A percentile compares a stretch with the other conserved stretches of the same genome.
These are phyloP conservation scores for Schwanniomyces sp. DNA, from an alignment of 805 yeast species.

Conservation along the genomic window DNA sequence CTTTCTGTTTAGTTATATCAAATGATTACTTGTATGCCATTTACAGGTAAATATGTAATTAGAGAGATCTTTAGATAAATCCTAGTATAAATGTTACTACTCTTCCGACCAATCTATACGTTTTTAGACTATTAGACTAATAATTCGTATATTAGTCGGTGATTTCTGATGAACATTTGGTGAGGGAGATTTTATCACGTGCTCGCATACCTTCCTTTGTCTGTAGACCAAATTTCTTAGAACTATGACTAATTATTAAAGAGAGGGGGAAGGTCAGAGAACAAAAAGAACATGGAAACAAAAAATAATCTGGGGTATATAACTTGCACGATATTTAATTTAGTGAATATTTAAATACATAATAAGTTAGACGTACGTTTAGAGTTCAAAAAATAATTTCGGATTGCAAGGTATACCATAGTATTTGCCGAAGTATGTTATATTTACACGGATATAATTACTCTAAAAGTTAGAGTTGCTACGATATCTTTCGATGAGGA, in stretches of 20 bases:
- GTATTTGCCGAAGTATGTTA: too few relatives aligned
- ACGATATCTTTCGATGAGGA: too few relatives aligned
- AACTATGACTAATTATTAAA: background rate
- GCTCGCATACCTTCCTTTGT: background rate
- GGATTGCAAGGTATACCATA: too few relatives aligned
- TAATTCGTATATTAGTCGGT: background rate
- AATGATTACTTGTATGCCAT: background rate
- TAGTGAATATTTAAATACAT: too few relatives aligned
- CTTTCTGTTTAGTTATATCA: background rate
- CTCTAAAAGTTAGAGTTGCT: too few relatives aligned
- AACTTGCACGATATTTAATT: background rate
- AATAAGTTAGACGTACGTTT: too few relatives aligned
- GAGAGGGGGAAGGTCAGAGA: background rate
- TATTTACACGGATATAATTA: too few relatives aligned
- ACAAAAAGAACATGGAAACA: background rate
- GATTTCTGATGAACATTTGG: background rate
- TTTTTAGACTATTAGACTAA: background rate
- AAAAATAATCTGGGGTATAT: background rate
- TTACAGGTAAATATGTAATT: background rate
- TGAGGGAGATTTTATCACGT: background rate
- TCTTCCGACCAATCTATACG: background rate
- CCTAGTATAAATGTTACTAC: background rate
- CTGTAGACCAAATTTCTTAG: background rate
- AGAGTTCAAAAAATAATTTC: background rate
- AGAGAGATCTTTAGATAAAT: background rate